Evolutionary conservation across 208 protist genomes (phyloP).

Genomic region (Blastocrithidia nonstop): DNA sequence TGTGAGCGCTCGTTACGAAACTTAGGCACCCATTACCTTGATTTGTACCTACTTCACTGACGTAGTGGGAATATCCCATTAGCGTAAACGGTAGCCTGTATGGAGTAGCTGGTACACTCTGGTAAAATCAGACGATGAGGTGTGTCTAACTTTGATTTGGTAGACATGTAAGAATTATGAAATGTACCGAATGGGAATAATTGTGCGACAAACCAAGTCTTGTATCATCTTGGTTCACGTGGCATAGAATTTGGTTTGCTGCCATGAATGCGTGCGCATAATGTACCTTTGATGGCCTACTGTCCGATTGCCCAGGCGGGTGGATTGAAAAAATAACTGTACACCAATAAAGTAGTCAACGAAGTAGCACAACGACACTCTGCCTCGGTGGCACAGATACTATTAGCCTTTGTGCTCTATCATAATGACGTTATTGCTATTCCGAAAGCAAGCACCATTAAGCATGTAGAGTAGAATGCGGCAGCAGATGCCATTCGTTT

Average conservation of each 20-base stretch:
- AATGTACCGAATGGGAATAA: slow-evolving; percentile 17
- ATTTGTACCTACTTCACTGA: slow-evolving; percentile 88
- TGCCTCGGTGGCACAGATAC: slow-evolving; percentile 16
- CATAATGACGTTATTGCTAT: slow-evolving; percentile 24
- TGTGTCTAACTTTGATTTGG: slow-evolving; percentile 64
- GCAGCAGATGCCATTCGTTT: slow-evolving; percentile 21
- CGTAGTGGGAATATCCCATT: slow-evolving; percentile 25
- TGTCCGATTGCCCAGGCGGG: slow-evolving; percentile 49
- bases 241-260: slow-evolving; percentile 49
- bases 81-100: slow-evolving; percentile 58
- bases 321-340: slow-evolving; percentile 33
- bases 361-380: slow-evolving; percentile 12
- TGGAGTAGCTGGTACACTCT: slow-evolving; percentile 55
- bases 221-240: slow-evolving; percentile 67
- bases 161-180: slow-evolving; percentile 54
- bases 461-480: slow-evolving; percentile 47
- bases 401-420: slow-evolving; percentile 18
- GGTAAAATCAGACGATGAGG: slow-evolving; percentile 68
- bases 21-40: slow-evolving; percentile 61
- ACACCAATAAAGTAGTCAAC: slow-evolving; percentile 3
- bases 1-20: slow-evolving; percentile 43
- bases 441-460: slow-evolving; percentile 31
- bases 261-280: slow-evolving; percentile 21
- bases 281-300: slow-evolving; percentile 65
- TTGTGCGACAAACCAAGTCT: slow-evolving; percentile 70